Evolutionary conservation across 768 basidiomycete species (phyloP).

Genomic region (Heimioporus sp.): DNA sequence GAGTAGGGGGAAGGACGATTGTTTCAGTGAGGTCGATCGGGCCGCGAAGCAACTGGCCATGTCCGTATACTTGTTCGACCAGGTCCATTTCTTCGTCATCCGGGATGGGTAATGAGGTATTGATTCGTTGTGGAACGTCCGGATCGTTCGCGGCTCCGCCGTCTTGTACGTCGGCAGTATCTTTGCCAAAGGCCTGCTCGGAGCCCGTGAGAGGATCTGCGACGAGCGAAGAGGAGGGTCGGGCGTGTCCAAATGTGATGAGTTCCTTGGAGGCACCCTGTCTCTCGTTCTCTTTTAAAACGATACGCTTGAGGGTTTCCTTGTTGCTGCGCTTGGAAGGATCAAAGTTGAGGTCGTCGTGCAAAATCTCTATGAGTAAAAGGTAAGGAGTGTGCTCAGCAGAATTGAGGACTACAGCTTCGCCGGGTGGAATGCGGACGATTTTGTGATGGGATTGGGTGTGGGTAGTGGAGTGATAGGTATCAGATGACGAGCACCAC

Average conservation of each 20-base stretch:
- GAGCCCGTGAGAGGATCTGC: slow-evolving; percentile 24
- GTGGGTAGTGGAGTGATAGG: slow-evolving; percentile 32
- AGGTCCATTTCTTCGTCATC: slow-evolving; percentile 93
- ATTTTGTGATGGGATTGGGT: slow-evolving; percentile 86
- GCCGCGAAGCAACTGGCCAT: slow-evolving; percentile 68
- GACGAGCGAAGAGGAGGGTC: slow-evolving; percentile 15
- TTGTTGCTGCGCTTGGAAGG: slow-evolving; percentile 79
- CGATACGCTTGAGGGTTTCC: slow-evolving; percentile 78
- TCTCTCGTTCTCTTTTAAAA: slow-evolving; percentile 60
- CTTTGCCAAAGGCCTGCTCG: slow-evolving; percentile 33
- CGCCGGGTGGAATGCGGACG: slow-evolving; percentile 95
- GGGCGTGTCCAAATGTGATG: slow-evolving; percentile 38
- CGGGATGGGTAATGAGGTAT: slow-evolving; percentile 19
- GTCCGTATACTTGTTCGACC: slow-evolving; percentile 92
- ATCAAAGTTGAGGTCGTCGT: slow-evolving; percentile 91
- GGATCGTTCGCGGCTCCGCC: slow-evolving; percentile 3
- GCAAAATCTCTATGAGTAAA: slow-evolving; percentile 86
- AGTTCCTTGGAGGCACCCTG: slow-evolving; percentile 59
- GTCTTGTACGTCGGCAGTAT: slow-evolving; percentile 25
- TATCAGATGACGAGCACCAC: slow-evolving; percentile 80
- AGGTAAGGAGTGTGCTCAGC: slow-evolving; percentile 95
- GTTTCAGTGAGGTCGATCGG: slow-evolving; percentile 81
- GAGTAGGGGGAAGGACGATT: slow-evolving; percentile 75
- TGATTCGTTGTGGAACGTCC: slow-evolving; percentile 20
- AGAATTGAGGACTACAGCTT: slow-evolving; percentile 96